These are phyloP conservation scores for Macrophomina phaseolina DNA, from an alignment of 2,329 filamentous ascomycete genomes.

Conservation along the genomic window DNA sequence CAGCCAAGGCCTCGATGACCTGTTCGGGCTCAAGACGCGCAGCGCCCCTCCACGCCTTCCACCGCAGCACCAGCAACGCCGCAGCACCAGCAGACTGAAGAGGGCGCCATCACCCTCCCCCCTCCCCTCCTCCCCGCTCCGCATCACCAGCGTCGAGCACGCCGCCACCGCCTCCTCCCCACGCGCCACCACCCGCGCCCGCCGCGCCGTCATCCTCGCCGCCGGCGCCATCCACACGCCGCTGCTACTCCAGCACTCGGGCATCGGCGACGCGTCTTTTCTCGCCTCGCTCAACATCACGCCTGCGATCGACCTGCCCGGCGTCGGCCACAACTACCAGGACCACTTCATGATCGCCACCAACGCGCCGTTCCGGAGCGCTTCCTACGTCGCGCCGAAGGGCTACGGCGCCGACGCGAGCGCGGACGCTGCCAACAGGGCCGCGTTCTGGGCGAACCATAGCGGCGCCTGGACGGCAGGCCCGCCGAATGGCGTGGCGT, in stretches of 20 bases:
- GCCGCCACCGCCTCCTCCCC: neutral
- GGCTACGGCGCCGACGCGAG: conserved; percentile 10
- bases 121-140: neutral
- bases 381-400: neutral
- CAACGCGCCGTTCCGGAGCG: conserved; percentile 28
- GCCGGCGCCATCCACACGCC: conserved; percentile 64
- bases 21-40: conserved; percentile 1
- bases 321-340: conserved; percentile 42
- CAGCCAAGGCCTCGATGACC: neutral
- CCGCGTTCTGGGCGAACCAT: conserved; percentile 3
- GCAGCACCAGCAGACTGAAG: neutral
- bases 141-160: conserved; percentile 13
- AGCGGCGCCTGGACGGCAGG: conserved; percentile 19
- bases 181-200: conserved; percentile 38
- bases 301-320: conserved; percentile 37
- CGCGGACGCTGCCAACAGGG: conserved; percentile 10
- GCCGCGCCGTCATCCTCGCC: conserved; percentile 62
- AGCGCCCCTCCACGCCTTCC: neutral
- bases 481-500: conserved; percentile 26
- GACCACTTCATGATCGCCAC: conserved; percentile 37
- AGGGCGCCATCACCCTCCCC: neutral
- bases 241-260: conserved; percentile 66
- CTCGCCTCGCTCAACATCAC: conserved; percentile 27
- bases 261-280: conserved; percentile 58
- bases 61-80: neutral